Conservation (phyloP, 73 alveolate genomes). For the Paramecium pentaurelia region DNA sequence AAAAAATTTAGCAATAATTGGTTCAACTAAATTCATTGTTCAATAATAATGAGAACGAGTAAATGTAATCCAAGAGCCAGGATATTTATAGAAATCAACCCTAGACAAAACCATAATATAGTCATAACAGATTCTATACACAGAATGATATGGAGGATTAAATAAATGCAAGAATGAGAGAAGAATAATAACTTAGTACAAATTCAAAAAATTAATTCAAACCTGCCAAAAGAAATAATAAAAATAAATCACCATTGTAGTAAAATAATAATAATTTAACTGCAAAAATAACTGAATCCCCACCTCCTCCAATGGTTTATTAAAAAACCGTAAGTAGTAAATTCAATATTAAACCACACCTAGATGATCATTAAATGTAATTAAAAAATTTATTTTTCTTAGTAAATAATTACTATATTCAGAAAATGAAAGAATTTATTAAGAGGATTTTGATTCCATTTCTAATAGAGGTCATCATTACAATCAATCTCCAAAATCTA, state of each 20-base stretch:
- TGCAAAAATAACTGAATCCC: constrained; percentile 27
- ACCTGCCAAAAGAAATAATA: background rate
- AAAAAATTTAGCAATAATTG: background rate
- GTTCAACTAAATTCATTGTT: background rate
- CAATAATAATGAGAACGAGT: background rate
- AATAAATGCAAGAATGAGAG: background rate
- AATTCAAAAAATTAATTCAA: background rate
- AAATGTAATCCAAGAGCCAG: background rate
- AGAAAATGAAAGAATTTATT: background rate
- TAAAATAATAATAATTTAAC: background rate
- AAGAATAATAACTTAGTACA: background rate
- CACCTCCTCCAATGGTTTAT: constrained; percentile 1
- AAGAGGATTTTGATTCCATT: background rate
- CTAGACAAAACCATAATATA: background rate
- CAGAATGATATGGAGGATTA: constrained; percentile 5
- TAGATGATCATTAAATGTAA: constrained; percentile 38
- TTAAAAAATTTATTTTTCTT: background rate
- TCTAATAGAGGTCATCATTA: background rate
- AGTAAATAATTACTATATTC: constrained; percentile 1
- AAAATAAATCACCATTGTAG: background rate
- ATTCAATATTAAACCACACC: background rate
- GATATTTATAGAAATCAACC: background rate
- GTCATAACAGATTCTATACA: constrained; percentile 17
- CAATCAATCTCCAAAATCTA: constrained; percentile 1
- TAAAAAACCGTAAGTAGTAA: background rate